Evolutionary conservation across 2,329 filamentous ascomycete genomes (phyloP), one percentile per base, ranked within the genome.

Genomic region (Colletotrichum agaves): DNA sequence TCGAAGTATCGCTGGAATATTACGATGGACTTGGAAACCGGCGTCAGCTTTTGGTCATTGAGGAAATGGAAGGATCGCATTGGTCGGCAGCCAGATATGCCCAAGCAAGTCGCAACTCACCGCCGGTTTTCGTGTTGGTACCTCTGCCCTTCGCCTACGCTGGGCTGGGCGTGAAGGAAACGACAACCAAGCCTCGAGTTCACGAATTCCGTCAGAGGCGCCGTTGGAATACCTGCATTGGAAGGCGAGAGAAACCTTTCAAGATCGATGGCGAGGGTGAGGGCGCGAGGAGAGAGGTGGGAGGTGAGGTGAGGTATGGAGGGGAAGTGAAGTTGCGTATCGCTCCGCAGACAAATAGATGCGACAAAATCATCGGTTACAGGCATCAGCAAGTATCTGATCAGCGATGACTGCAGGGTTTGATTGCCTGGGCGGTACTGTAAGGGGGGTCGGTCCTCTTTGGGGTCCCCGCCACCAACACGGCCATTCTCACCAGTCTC

Each of bases 21-120:
- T 46, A 56, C 53, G 55, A 56, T 65, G 21, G 41, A 31, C 43
- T 49, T 50, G 60, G 41, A 63, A 31, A 23, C 19, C 41, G 23
- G 61, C 61, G 65, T 68, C 65, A 68, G 61, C 65, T 43, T 59
- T 65, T 35, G 61, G 47, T 65, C 50, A 27, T 47, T 53, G 27
- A 33, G 52, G 44, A 13, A 27, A 55, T 37, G 46, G 47, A 47
- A 55, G 65, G 61, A 35, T 65, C 50, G 53, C 39, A 55, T 55
- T 55, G 65, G 65, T 31, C 39, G n/a, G 37, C 46, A 27, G 55
- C 46, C 41, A 35, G 43, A 50, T 27, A 21, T n/a, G 53, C 47
- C 31, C 47, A 55, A 55, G 33, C 41, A 63, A 65, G 47, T 60
- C 61, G 59, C 46, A 44, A 68, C 65, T 65, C 65, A 65, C 61